Base-by-base conservation (phyloP, 306 rosid genomes). In the Gastrolobium bilobum region DNA sequence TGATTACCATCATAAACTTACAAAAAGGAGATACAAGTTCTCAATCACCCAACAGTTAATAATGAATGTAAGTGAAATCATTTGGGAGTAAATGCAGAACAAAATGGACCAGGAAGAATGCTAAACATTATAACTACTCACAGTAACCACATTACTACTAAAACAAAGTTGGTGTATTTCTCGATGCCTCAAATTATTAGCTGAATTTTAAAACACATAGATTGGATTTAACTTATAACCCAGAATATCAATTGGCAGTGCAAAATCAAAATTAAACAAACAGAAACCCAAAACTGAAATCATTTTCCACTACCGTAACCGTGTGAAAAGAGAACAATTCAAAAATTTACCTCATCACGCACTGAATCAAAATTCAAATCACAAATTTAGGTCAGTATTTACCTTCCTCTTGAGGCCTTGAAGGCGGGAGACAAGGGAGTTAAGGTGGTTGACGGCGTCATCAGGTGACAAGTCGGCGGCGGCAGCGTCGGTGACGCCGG, bases 391-490 rank as follows among this genome's bases (percentile, higher is more conserved):
- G 82, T 61, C 46, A 38, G 77, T 43, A 59, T 65, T 33, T 77
- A 95, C 98, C 95, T 95, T 95, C 74, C 98, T 80, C 81, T 93
- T 95, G 61, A 95, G 91, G 39, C 96, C 97, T 76, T 95, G 98
- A 47, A 95, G 74, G 81, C 91, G 90, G 60, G 86, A 91, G 43
- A 95, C 98, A 10, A 95, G 98, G 46, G 97, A 91, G 87, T 66
- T 91, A 14, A 95, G 95, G 74, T 90, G 94, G 39, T 60, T 79
- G 44, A 90, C 91, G 39, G 99, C 99, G 40, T 86, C 97, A 68
- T 87, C 91, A 0, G 77, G 68, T 35, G 92, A 86, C 9, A 89
- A 39, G 58, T 77, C 88, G 20, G 83, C 73, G 63, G 86, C 81
- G 50, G 87, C 86, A 9, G 87, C 96, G 15, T 90, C 92, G 15